These are phyloP conservation scores for Colletotrichum gigasporum DNA, from an alignment of 2,329 filamentous ascomycete genomes.

Conservation along the genomic window DNA sequence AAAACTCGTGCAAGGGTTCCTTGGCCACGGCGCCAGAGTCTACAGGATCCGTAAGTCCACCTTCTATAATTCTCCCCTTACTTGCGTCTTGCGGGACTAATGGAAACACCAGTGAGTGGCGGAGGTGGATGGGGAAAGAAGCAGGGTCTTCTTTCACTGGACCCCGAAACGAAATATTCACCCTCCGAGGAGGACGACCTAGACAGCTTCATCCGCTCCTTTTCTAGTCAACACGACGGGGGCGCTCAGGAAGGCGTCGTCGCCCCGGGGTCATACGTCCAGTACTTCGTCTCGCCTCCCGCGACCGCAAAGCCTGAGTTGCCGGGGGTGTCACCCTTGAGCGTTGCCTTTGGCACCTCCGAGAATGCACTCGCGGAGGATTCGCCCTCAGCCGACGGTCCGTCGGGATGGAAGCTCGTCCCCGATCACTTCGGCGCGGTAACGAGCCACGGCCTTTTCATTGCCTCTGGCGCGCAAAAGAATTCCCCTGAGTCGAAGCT, in stretches of 20 bases:
- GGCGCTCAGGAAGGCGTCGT: conserved; percentile 63
- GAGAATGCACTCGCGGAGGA: conserved; percentile 21
- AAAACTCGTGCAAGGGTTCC: conserved; percentile 3
- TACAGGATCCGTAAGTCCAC: conserved; percentile 55
- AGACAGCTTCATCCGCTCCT: conserved; percentile 57
- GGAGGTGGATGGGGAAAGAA: conserved; percentile 88
- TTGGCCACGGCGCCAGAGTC: conserved; percentile 44
- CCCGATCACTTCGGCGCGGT: conserved; percentile 68
- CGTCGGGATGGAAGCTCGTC: conserved; percentile 37
- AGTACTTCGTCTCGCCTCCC: conserved; percentile 66
- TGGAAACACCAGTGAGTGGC: conserved; percentile 68
- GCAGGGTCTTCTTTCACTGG: conserved; percentile 80
- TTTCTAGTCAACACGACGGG: conserved; percentile 36
- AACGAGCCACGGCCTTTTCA: conserved; percentile 67
- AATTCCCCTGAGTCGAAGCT: conserved; percentile 50
- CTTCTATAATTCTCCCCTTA: not conserved
- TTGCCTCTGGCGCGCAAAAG: conserved; percentile 37
- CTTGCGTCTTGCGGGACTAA: conserved; percentile 1
- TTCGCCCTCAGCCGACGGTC: conserved; percentile 18
- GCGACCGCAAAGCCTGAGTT: conserved; percentile 14
- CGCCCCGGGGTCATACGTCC: conserved; percentile 70
- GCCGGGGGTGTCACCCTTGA: conserved; percentile 29
- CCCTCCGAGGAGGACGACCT: conserved; percentile 60
- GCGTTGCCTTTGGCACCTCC: conserved; percentile 46
- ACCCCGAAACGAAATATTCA: conserved; percentile 71